Base-by-base conservation (phyloP, 2,329 filamentous ascomycete genomes). In the Atkinsonella hypoxylon region DNA sequence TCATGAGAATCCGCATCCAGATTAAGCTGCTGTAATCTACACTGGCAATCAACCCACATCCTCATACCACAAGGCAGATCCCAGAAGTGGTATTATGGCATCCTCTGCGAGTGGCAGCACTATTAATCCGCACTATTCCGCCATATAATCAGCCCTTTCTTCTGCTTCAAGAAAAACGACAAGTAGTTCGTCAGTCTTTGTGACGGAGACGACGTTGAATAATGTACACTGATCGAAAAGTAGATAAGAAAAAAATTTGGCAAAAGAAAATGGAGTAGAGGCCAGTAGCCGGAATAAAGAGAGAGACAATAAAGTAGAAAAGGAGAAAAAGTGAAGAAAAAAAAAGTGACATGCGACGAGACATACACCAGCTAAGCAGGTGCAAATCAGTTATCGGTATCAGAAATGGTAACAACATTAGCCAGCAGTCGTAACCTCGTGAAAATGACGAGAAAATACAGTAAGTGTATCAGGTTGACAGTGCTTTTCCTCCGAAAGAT, bases 351-450 rank as follows among this genome's bases (percentile, higher is more conserved):
- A 45, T 22, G 50, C 49, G 54, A 53, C 52, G 49, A 51, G 49
- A 56, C 38, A 43, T n/a, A 22, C n/a, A 43, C 43, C 26, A 41
- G 40, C 31, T 42, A 45, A 39, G 31, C 46, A 20, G 43, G n/a
- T 36, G 30, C 17, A 20, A 36, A n/a, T 36, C 41, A 4, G 47
- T 43, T 10, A 39, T 17, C 26, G 30, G 42, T 43, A 20, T 38
- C 41, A 45, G 38, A 52, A 43, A 52, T 52, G 47, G 61, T 55
- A 58, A 64, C 54, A 66, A 66, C 57, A 67, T 65, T 64, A 66
- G 61, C 58, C 59, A 55, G 55, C 52, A 54, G 61, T 65, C 64
- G 61, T 66, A 57, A 59, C 57, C 58, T 66, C 62, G 55, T 65
- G 58, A 67, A 60, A 47, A 52, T 52, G 51, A 49, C 47, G 51